phyloP scores from a whole-genome alignment of 73 alveolate genomes.

The Blepharisma stoltei region DNA sequence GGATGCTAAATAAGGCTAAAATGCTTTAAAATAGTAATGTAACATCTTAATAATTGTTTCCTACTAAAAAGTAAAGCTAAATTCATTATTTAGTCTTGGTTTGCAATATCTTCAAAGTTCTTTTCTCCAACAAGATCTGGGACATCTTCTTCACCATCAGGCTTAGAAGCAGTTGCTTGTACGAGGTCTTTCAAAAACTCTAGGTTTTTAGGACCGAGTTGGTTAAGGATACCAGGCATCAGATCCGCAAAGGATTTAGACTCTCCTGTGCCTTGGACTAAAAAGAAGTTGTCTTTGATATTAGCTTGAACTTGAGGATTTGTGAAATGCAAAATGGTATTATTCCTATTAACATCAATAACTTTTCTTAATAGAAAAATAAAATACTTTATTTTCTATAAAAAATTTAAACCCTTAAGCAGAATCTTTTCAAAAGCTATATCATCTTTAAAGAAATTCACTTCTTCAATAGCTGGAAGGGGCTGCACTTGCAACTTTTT shows the following conservation, averaged over 20 bases:
- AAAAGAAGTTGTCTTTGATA: neutral
- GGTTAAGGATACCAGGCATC: neutral
- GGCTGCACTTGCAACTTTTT: neutral
- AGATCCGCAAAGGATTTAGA: neutral
- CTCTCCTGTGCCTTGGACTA: neutral
- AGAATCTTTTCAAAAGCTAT: too few species aligned
- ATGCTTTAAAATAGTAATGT: too few species aligned
- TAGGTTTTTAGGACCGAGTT: neutral
- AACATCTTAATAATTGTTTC: too few species aligned
- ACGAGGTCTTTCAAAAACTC: neutral
- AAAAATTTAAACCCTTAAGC: too few species aligned
- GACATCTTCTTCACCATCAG: neutral
- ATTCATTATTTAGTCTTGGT: neutral
- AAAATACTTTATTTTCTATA: too few species aligned
- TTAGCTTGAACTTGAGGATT: neutral
- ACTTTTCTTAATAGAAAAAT: too few species aligned
- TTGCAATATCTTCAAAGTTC: conserved; percentile 6
- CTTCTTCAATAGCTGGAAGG: neutral
- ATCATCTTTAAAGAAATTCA: neutral
- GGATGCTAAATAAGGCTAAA: too few species aligned
- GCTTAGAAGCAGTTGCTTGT: neutral
- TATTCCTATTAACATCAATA: too few species aligned
- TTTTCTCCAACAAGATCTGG: neutral
- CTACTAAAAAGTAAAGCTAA: too few species aligned
- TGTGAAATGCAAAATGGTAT: neutral